These are phyloP conservation scores for Pseudomonodictys pantanalensis DNA, from an alignment of 495 filamentous ascomycete genomes.

Conservation along the genomic window DNA sequence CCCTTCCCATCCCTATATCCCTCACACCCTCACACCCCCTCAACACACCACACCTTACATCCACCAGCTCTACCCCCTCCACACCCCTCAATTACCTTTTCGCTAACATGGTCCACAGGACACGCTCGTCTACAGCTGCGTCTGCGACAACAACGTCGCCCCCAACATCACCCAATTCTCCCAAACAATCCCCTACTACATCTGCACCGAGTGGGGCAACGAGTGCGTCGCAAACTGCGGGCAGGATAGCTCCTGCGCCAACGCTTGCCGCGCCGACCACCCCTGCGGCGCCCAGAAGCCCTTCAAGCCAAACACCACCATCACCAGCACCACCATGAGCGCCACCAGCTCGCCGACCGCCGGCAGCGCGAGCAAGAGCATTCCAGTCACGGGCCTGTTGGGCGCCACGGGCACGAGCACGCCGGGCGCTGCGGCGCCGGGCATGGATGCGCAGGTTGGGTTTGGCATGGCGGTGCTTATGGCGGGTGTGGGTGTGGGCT, in stretches of 20 bases:
- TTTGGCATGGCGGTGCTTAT: slow-evolving; percentile 59
- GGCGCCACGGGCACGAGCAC: slow-evolving; percentile 41
- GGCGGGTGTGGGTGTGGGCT: slow-evolving; percentile 60
- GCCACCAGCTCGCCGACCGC: slow-evolving; percentile 40
- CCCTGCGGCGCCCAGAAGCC: slow-evolving; percentile 80
- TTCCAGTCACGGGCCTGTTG: slow-evolving; percentile 45
- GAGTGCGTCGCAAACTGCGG: slow-evolving; percentile 66
- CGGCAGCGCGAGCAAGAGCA: slow-evolving; percentile 43
- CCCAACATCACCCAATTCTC: slow-evolving; percentile 83
- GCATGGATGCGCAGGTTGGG: slow-evolving; percentile 55
- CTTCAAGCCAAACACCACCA: slow-evolving; percentile 58
- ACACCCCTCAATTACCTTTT: too few species aligned
- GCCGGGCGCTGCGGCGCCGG: slow-evolving; percentile 38
- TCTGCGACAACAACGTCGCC: slow-evolving; percentile 66
- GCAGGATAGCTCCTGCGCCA: slow-evolving; percentile 58
- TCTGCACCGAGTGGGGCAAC: slow-evolving; percentile 68
- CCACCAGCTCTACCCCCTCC: too few species aligned
- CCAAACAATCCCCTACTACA: slow-evolving; percentile 80
- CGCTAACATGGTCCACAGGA: slow-evolving; percentile 46
- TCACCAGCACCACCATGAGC: slow-evolving; percentile 47
- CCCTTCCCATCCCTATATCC: too few species aligned
- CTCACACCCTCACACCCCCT: too few species aligned
- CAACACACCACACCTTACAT: too few species aligned
- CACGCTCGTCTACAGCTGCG: slow-evolving; percentile 65
- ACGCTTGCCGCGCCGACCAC: slow-evolving; percentile 63